Conservation (phyloP, 768 basidiomycete genomes). For the Tricholoma sp. region DNA sequence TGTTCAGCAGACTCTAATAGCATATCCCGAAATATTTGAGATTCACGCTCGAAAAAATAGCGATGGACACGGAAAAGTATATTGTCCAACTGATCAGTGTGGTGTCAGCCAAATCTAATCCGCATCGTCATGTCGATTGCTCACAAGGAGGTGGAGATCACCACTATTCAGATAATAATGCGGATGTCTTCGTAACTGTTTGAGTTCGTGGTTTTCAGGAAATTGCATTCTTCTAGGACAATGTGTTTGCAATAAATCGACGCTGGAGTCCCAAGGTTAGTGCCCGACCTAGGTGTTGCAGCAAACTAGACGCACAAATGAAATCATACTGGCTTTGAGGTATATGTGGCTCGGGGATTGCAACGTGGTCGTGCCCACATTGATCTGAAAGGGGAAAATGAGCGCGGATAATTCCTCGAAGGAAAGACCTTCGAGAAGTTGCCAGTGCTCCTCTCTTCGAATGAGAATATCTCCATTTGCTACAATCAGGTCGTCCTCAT, state of each 20-base stretch:
- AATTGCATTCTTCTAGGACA: background rate
- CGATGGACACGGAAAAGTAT: conserved; percentile 53
- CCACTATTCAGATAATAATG: conserved; percentile 51
- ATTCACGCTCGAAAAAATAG: conserved; percentile 63
- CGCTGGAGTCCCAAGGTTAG: background rate
- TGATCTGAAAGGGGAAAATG: too few species aligned
- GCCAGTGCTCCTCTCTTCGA: too few species aligned
- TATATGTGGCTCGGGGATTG: too few species aligned
- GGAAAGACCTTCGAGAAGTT: too few species aligned
- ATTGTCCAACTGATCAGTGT: conserved; percentile 44
- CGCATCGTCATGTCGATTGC: conserved; percentile 10
- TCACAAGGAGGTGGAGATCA: conserved; percentile 49
- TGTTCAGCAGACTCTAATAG: conserved; percentile 24
- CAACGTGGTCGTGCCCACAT: too few species aligned
- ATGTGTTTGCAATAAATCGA: background rate
- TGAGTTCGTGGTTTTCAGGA: conserved; percentile 8
- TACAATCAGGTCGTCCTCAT: too few species aligned
- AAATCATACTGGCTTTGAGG: too few species aligned
- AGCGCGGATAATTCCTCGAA: too few species aligned
- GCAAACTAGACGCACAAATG: too few species aligned
- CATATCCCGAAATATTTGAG: conserved; percentile 37
- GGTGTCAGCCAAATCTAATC: background rate
- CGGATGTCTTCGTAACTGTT: conserved; percentile 19
- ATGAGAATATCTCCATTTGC: too few species aligned
- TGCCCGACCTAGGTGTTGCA: too few species aligned